These are phyloP conservation scores for Mycena metata DNA, from an alignment of 768 basidiomycete genomes.

Conservation along the genomic window DNA sequence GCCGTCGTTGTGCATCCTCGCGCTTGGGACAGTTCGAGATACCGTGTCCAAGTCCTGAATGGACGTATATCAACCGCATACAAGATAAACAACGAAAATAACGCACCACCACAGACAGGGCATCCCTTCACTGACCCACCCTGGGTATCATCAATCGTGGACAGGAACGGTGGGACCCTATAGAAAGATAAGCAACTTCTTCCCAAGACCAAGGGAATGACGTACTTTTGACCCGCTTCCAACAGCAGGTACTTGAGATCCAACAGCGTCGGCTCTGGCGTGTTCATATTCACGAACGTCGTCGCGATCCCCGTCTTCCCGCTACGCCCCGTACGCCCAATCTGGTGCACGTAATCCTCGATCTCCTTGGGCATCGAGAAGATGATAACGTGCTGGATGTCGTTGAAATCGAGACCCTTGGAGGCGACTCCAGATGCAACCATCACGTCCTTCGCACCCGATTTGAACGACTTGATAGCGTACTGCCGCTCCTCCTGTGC, in stretches of 20 bases:
- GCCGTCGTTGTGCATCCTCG: slow-evolving; percentile 91
- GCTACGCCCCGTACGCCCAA: slow-evolving; percentile 96
- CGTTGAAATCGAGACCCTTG: slow-evolving; percentile 98
- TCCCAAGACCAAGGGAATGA: slow-evolving; percentile 32
- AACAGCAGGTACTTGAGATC: slow-evolving; percentile 97
- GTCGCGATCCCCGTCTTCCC: slow-evolving; percentile 99
- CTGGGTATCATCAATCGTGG: slow-evolving; percentile 91
- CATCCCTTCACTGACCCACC: slow-evolving; percentile 89
- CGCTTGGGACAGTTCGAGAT: slow-evolving; percentile 97
- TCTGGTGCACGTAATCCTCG: slow-evolving; percentile 99
- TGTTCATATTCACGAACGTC: slow-evolving; percentile 98
- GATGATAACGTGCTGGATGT: slow-evolving; percentile 99
- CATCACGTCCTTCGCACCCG: slow-evolving; percentile 98
- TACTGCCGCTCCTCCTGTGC: slow-evolving; percentile 99
- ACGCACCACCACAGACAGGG: slow-evolving; percentile 92
- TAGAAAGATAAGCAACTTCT: slow-evolving; percentile 26
- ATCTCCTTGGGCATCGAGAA: slow-evolving; percentile 99
- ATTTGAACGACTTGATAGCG: slow-evolving; percentile 98
- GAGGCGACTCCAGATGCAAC: slow-evolving; percentile 98
- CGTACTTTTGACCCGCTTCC: slow-evolving; percentile 97
- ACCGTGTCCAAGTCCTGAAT: slow-evolving; percentile 90
- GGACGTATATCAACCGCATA: not conserved
- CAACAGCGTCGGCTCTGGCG: slow-evolving; percentile 93
- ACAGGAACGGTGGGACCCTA: slow-evolving; percentile 94
- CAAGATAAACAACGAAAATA: not conserved